phyloP scores from a whole-genome alignment of 2,329 filamentous ascomycete genomes.

The Paraconiothyrium brasiliense region DNA sequence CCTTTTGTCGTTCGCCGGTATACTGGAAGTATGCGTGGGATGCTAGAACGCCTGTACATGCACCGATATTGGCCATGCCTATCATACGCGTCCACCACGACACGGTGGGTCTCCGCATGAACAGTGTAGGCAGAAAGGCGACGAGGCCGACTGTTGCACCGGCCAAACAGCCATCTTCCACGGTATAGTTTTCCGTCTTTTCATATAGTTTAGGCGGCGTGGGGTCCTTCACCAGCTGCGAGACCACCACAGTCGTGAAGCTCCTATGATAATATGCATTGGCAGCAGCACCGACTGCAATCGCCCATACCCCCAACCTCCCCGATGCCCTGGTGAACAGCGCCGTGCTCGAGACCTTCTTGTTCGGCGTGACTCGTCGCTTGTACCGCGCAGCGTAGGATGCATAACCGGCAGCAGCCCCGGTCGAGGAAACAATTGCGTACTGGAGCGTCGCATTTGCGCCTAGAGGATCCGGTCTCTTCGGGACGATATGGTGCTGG shows the following conservation, averaged over 20 bases:
- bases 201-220: conserved; percentile 36
- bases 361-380: conserved; percentile 23
- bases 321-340: conserved; percentile 37
- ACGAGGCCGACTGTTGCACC: conserved; percentile 36
- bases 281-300: conserved; percentile 30
- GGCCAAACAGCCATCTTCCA: conserved; percentile 39
- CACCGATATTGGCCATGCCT: conserved; percentile 38
- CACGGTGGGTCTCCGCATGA: conserved; percentile 32
- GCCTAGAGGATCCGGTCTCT: conserved; percentile 37
- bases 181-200: conserved; percentile 31
- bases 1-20: conserved; percentile 38
- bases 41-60: conserved; percentile 32
- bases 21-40: conserved; percentile 39
- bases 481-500: conserved; percentile 35
- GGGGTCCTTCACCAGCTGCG: conserved; percentile 20
- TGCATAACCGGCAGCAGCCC: conserved; percentile 36
- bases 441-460: conserved; percentile 42
- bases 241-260: conserved; percentile 27
- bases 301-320: conserved; percentile 30
- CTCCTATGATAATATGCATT: conserved; percentile 38
- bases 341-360: conserved; percentile 23
- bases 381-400: conserved; percentile 29
- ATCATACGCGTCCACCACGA: conserved; percentile 34
- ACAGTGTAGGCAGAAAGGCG: conserved; percentile 32
- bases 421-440: conserved; percentile 36